A percentile compares a stretch with the other conserved stretches of the same genome.
Evolutionary conservation across 345 rosid genomes (phyloP).

Genomic region (Rubroshorea leprosula): DNA sequence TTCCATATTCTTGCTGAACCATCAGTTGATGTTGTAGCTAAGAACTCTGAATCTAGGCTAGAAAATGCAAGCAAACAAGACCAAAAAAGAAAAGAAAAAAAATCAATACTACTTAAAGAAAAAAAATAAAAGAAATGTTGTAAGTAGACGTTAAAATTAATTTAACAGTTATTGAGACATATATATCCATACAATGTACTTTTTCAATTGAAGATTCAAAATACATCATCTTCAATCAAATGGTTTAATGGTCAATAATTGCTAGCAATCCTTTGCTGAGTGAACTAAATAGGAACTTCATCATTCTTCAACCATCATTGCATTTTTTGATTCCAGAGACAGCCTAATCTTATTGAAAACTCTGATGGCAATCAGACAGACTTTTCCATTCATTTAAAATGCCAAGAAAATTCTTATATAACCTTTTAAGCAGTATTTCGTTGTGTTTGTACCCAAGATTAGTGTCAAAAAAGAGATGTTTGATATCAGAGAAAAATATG

Average conservation of each 20-base stretch:
- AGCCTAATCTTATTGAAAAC: no score
- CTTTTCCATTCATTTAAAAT: background rate
- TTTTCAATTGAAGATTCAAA: no score
- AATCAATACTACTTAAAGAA: background rate
- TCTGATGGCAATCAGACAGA: background rate
- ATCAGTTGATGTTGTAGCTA: conserved; percentile 84
- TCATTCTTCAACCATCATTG: background rate
- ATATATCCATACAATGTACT: no score
- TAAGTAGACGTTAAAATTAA: no score
- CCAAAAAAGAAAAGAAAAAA: conserved; percentile 5
- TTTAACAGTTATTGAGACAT: no score
- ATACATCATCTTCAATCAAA: no score
- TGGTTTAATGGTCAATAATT: no score
- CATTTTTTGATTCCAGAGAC: no score
- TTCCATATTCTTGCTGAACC: conserved; percentile 96
- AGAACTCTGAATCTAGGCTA: conserved; percentile 88
- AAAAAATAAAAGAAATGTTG: no score
- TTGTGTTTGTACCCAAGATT: background rate
- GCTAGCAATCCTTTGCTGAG: no score
- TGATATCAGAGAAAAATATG: conserved; percentile 1
- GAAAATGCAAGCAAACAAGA: conserved; percentile 17
- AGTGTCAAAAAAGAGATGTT: background rate
- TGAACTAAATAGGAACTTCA: no score
- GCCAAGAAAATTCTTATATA: background rate
- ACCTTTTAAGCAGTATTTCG: background rate